Evolutionary conservation across 805 yeast species (phyloP).

Genomic region (Ogataea philodendri): DNA sequence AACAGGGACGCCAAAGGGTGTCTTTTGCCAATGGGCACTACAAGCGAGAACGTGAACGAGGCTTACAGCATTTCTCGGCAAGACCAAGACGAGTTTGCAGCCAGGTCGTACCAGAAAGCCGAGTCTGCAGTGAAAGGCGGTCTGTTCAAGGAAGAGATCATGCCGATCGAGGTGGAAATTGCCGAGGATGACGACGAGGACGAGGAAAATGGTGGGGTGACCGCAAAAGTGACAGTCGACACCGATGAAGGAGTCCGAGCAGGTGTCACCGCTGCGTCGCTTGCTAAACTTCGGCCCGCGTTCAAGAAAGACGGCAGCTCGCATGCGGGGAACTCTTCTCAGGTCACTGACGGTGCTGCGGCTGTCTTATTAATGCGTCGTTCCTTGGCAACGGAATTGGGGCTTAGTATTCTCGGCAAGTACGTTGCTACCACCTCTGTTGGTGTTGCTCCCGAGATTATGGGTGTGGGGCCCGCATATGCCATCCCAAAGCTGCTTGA

Average conservation of each 20-base stretch:
- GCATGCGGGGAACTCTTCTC: conserved; percentile 96
- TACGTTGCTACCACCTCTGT: conserved; percentile 75
- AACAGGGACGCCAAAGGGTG: conserved; percentile 63
- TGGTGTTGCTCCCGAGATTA: conserved; percentile 95
- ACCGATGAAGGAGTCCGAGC: conserved; percentile 79
- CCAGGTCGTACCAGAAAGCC: conserved; percentile 82
- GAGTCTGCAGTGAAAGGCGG: conserved; percentile 68
- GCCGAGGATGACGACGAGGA: conserved; percentile 54
- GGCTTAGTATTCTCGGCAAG: conserved; percentile 73
- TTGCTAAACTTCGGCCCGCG: conserved; percentile 80
- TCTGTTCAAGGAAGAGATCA: conserved; percentile 81
- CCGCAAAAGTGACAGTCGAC: conserved; percentile 33
- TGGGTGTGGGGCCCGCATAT: conserved; percentile 97
- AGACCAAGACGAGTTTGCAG: conserved; percentile 87
- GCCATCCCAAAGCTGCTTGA: conserved; percentile 83
- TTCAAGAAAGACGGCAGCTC: conserved; percentile 82
- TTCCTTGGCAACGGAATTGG: conserved; percentile 72
- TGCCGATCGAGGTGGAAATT: conserved; percentile 68
- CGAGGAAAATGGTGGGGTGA: conserved; percentile 40
- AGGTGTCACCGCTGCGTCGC: conserved; percentile 76
- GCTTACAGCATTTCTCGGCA: conserved; percentile 62
- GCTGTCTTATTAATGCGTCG: conserved; percentile 83
- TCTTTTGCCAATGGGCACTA: conserved; percentile 93
- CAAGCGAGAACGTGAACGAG: conserved; percentile 85
- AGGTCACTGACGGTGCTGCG: conserved; percentile 94